These are phyloP conservation scores for Leishmania major DNA, from an alignment of 208 protist species.

Conservation along the genomic window DNA sequence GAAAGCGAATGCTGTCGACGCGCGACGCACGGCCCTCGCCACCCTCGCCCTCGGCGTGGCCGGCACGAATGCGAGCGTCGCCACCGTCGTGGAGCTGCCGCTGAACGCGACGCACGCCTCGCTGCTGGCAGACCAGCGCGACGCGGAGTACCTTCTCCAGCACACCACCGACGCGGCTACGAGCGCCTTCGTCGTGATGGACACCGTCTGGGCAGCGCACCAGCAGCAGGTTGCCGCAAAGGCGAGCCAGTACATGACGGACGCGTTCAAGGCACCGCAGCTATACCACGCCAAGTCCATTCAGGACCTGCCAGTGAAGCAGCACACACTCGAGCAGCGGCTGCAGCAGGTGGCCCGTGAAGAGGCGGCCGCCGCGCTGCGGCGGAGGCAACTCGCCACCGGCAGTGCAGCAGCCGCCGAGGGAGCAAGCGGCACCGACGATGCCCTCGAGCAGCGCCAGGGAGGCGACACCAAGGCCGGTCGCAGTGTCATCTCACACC, in stretches of 20 bases:
- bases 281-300: constrained; percentile 64
- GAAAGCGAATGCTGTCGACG: neutral
- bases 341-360: constrained; percentile 52
- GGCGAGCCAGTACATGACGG: constrained; percentile 48
- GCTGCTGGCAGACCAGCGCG: constrained; percentile 7
- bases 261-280: constrained; percentile 52
- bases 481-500: constrained; percentile 30
- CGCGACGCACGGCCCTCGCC: constrained; percentile 15
- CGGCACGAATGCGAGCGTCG: constrained; percentile 8
- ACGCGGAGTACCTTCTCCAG: constrained; percentile 22
- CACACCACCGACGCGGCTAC: constrained; percentile 36
- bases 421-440: neutral
- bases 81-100: constrained; percentile 37
- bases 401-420: constrained; percentile 4
- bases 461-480: neutral
- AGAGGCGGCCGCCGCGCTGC: constrained; percentile 19
- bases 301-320: constrained; percentile 71
- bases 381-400: constrained; percentile 20
- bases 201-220: constrained; percentile 51
- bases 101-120: constrained; percentile 8
- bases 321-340: constrained; percentile 75
- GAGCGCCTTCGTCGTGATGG: constrained; percentile 43
- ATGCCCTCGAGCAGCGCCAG: neutral
- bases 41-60: constrained; percentile 17
- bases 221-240: constrained; percentile 55